These are phyloP conservation scores for Oehlia diaphana DNA, from an alignment of 192 early-diverging fungal genomes.

Conservation along the genomic window DNA sequence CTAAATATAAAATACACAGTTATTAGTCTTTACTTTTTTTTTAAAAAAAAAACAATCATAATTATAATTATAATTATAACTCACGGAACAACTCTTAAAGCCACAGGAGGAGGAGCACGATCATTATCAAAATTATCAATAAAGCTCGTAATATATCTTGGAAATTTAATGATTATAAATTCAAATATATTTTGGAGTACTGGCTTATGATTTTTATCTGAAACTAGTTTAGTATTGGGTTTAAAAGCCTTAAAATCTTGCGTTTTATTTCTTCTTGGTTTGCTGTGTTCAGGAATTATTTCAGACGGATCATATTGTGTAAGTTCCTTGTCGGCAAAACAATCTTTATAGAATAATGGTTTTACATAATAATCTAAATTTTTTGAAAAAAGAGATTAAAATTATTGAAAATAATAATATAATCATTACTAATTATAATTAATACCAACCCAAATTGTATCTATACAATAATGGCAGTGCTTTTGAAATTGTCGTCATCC, in stretches of 20 bases:
- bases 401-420: background rate
- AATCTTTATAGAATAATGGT: background rate
- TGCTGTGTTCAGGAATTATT: background rate
- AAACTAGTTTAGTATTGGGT: background rate
- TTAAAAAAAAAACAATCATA: too few relatives aligned
- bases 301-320: background rate
- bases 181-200: background rate
- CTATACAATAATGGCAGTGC: background rate
- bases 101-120: background rate
- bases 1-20: background rate
- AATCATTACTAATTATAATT: background rate
- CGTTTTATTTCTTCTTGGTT: background rate
- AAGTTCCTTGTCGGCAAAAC: background rate
- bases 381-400: background rate
- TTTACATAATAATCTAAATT: background rate
- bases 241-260: constrained; percentile 4
- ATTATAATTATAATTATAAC: background rate
- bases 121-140: background rate
- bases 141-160: background rate
- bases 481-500: background rate
- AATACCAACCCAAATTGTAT: background rate
- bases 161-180: background rate
- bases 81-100: constrained; percentile 1
- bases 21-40: too few relatives aligned
- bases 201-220: background rate